Conservation (phyloP, 495 filamentous ascomycete genomes). For the Lasiosphaeriaceae sp. region DNA sequence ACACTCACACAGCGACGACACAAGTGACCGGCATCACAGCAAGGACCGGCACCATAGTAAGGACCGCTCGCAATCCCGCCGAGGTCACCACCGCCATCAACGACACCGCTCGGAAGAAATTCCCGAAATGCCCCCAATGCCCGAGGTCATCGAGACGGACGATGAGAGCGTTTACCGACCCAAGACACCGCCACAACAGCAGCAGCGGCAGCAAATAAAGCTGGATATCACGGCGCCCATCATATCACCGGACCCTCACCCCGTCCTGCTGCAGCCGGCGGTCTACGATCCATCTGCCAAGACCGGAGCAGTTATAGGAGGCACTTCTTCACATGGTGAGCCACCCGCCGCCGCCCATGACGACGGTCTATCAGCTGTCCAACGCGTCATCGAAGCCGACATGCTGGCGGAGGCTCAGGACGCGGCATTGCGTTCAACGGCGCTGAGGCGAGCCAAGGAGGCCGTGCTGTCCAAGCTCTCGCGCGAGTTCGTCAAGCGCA, state of each 20-base stretch:
- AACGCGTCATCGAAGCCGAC: conserved; percentile 40
- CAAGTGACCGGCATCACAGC: conserved; percentile 17
- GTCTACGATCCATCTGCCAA: conserved; percentile 44
- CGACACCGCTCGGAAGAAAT: conserved; percentile 28
- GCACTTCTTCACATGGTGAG: background rate
- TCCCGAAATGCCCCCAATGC: conserved; percentile 19
- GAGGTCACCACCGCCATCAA: conserved; percentile 26
- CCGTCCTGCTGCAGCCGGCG: conserved; percentile 39
- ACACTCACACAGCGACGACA: conserved; percentile 28
- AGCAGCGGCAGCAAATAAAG: conserved; percentile 2
- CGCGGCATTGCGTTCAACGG: conserved; percentile 36
- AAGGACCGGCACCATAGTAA: conserved; percentile 10
- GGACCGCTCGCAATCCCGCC: conserved; percentile 13
- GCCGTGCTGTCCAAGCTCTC: conserved; percentile 43
- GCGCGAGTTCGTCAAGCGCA: conserved; percentile 33
- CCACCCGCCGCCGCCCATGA: background rate
- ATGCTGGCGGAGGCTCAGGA: conserved; percentile 39
- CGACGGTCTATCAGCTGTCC: conserved; percentile 39
- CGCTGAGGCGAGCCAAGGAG: conserved; percentile 41
- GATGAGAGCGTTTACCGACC: conserved; percentile 37
- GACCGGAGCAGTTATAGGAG: conserved; percentile 19
- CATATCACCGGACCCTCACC: conserved; percentile 39
- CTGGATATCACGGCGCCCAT: conserved; percentile 45
- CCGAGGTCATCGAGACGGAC: conserved; percentile 39
- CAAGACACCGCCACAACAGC: conserved; percentile 21